Evolutionary conservation across 441 rosid genomes (phyloP), one percentile per base, ranked within the genome.

Genomic region (Bruguiera hainesii): DNA sequence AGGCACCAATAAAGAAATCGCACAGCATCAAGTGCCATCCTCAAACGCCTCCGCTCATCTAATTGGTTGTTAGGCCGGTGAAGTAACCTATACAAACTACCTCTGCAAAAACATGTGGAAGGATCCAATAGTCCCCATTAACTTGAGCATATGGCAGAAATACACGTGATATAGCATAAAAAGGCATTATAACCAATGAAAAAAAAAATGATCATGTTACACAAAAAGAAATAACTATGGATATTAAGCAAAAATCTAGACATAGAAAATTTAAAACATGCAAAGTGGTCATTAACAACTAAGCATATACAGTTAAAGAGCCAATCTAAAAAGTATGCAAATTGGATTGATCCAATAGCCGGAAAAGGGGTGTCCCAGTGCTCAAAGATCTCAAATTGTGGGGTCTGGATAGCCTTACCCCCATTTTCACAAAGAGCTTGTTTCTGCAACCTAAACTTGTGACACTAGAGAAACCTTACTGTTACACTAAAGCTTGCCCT

Each of bases 11-110:
- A 61, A 59, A 25, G 53, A 73, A 76, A 66, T 63, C 83, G 73
- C 91, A 94, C 98, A 64, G 97, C 85, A 81, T 91, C 96, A 70
- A 94, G 87, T 65, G 99, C 99, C 94, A 91, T 89, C 85, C 92
- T 89, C 71, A 91, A 79, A 60, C 99, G 90, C 83, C 89, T 87
- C 73, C 98, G 79, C 82, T 89, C 99, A 64, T 91, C 99, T 73
- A 94, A 73, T 78, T 89, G 99, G 74, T 85, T 89, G 82, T 91
- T 89, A 69, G 96, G 93, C 78, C 98, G 84, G 76, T 89, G 98
- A 74, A 94, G 64, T 76, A 94, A 71, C 81, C 97, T 84, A 76
- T 94, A 94, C 81, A 94, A 83, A 81, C 99, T 94, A 76, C 99
- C 99, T 80, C 99, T 94, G 98, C 89, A 85, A 78, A 84, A 77